Base-by-base conservation (phyloP, 345 rosid genomes). In the Ceriops tagal region DNA sequence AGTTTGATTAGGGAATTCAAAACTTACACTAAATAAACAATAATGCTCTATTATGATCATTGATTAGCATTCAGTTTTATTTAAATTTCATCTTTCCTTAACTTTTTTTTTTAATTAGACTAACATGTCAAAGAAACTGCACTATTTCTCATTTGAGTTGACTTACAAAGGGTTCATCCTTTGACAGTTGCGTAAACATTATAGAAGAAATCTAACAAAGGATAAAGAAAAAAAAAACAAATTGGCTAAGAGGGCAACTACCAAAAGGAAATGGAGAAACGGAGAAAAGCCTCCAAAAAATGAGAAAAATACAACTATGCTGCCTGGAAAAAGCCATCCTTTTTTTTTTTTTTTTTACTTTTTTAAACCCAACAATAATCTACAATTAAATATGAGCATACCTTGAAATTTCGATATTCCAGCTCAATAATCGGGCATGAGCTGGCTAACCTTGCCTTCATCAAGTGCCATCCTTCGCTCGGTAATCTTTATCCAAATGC, bases 401-500 rank as follows among this genome's bases (percentile, higher is more conserved):
- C 75, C 68, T 71, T 27, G 57, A 70, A 70, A 34, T 27, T 13
- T 32, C 18, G 1, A 1, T 47, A 5, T 8, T 30, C 64, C 24
- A 28, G 58, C 28, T 81, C 67, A 81, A 74, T 91, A 91, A 65
- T 84, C 80, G 66, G 97, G 97, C 97, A 91, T 91, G 2, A 85
- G 79, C 19, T 87, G 97, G 65, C 73, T 81, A 68, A 83, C 81
- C 82, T 91, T 91, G 51, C 82, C 90, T 79, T 91, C 92, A 67
- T 88, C 96, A 24, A 81, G 77, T 24, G 83, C 83, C 87, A 82
- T 79, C 64, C 79, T 83, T 56, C 84, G 84, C 53, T 91, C 97
- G 0, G 90, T 84, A 43, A 87, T 63, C 85, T 82, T 88, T 79
- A 91, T 85, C 97, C 97, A 88, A 49, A 93, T 73, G 73, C 97